These are phyloP conservation scores for Microbotryum lychnidis-dioicae DNA, from an alignment of 1,284 basidiomycete species.

Conservation along the genomic window DNA sequence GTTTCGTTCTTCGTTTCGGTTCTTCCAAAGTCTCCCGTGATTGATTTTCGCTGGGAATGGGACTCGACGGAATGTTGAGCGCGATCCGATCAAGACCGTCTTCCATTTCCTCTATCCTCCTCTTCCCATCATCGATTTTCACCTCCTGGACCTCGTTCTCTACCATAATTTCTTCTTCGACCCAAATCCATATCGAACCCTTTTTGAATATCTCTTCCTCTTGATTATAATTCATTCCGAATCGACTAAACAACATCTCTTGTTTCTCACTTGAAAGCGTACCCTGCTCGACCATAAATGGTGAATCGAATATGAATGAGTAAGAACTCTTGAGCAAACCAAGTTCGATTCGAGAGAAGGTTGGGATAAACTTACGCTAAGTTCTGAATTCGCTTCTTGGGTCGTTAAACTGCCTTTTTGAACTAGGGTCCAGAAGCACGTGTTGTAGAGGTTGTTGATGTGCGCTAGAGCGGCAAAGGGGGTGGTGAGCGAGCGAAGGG, in stretches of 20 bases:
- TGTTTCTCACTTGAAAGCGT: slow-evolving; percentile 82
- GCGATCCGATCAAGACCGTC: not conserved
- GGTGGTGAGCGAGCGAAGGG: not conserved
- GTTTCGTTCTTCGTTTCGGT: slow-evolving; percentile 11
- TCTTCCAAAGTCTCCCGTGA: slow-evolving; percentile 34
- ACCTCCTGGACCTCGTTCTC: slow-evolving; percentile 32
- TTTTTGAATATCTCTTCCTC: slow-evolving; percentile 69
- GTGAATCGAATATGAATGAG: not conserved
- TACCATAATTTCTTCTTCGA: slow-evolving; percentile 40
- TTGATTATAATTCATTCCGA: slow-evolving; percentile 80
- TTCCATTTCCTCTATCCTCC: not conserved
- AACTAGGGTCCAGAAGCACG: slow-evolving; percentile 88
- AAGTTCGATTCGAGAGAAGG: not conserved
- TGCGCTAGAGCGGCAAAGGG: slow-evolving; percentile 55
- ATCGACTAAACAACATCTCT: slow-evolving; percentile 75
- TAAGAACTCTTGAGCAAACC: not conserved
- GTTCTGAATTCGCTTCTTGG: slow-evolving; percentile 68
- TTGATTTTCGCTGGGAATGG: not conserved
- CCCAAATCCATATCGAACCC: slow-evolving; percentile 73
- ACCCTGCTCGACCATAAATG: slow-evolving; percentile 49
- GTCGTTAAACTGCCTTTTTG: slow-evolving; percentile 66
- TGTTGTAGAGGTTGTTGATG: slow-evolving; percentile 97
- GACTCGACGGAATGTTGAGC: not conserved
- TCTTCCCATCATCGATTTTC: not conserved
- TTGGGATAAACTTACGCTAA: slow-evolving; percentile 49